These are phyloP conservation scores for Penicillium sp. DNA, from an alignment of 2,329 filamentous ascomycete genomes.

Conservation along the genomic window DNA sequence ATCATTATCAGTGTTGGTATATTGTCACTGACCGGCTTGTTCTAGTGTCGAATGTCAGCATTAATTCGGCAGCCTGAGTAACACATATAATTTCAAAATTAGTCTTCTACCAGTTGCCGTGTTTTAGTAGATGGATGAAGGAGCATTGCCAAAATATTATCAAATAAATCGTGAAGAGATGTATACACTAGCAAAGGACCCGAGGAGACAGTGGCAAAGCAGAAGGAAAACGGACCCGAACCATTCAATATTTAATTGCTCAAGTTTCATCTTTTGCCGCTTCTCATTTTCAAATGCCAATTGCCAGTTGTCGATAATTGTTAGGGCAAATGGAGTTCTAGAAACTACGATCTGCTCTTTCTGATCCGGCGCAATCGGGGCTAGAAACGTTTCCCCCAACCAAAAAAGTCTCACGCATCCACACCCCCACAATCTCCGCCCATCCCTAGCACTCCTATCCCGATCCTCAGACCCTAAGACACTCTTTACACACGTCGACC, in stretches of 20 bases:
- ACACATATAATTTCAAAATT: too few species aligned
- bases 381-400: not conserved
- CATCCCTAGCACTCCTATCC: too few species aligned
- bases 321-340: not conserved
- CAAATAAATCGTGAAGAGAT: too few species aligned
- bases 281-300: not conserved
- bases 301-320: not conserved
- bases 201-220: not conserved
- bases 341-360: not conserved
- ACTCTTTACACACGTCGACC: not conserved
- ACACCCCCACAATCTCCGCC: not conserved
- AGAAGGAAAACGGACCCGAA: not conserved
- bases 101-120: too few species aligned
- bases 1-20: too few species aligned
- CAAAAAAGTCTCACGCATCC: not conserved
- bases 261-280: not conserved
- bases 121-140: too few species aligned
- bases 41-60: too few species aligned
- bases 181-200: too few species aligned
- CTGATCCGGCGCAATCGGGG: not conserved
- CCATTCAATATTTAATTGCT: not conserved
- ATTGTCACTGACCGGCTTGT: too few species aligned
- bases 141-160: too few species aligned
- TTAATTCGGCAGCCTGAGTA: too few species aligned
- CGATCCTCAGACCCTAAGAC: not conserved